Evolutionary conservation across 2,329 filamentous ascomycete species (phyloP).

Genomic region (Neocatenulostroma microsporum): DNA sequence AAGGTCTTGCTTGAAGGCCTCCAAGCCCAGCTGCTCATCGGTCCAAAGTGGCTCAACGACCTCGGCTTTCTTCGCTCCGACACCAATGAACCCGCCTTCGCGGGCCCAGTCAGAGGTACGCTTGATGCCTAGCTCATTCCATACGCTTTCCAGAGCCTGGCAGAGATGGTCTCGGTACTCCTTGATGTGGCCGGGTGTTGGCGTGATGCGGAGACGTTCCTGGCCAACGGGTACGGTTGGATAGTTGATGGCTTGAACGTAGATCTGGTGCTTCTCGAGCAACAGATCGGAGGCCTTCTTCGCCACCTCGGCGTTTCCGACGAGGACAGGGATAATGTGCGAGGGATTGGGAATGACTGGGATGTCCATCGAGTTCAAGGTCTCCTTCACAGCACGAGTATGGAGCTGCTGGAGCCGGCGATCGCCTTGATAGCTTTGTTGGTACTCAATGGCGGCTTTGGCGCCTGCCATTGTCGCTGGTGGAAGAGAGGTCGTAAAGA

Average conservation of each 20-base stretch:
- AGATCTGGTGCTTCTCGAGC: slow-evolving; percentile 82
- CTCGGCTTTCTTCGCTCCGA: slow-evolving; percentile 62
- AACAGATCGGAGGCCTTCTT: slow-evolving; percentile 90
- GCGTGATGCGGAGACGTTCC: slow-evolving; percentile 90
- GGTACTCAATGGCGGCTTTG: slow-evolving; percentile 85
- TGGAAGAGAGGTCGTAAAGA: slow-evolving; percentile 95
- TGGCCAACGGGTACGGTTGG: slow-evolving; percentile 97
- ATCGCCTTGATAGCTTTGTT: slow-evolving; percentile 76
- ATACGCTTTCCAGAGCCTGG: slow-evolving; percentile 75
- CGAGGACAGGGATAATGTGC: slow-evolving; percentile 89
- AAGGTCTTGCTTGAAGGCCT: slow-evolving; percentile 57
- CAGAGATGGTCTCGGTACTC: slow-evolving; percentile 81
- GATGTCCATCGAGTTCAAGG: slow-evolving; percentile 70
- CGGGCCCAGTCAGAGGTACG: slow-evolving; percentile 87
- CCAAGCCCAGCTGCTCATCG: slow-evolving; percentile 74
- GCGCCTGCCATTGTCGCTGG: slow-evolving; percentile 97
- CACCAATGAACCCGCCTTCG: slow-evolving; percentile 88
- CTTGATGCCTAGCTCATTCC: slow-evolving; percentile 81
- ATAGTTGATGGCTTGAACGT: slow-evolving; percentile 98
- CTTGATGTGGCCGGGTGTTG: slow-evolving; percentile 83
- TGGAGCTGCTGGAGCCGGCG: slow-evolving; percentile 90
- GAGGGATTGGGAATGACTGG: slow-evolving; percentile 97
- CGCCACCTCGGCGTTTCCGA: slow-evolving; percentile 87
- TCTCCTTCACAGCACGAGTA: slow-evolving; percentile 87
- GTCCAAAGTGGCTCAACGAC: slow-evolving; percentile 77